These are phyloP conservation scores for Prasinococcaceae sp. DNA, from an alignment of 139 green algal species.

Conservation along the genomic window DNA sequence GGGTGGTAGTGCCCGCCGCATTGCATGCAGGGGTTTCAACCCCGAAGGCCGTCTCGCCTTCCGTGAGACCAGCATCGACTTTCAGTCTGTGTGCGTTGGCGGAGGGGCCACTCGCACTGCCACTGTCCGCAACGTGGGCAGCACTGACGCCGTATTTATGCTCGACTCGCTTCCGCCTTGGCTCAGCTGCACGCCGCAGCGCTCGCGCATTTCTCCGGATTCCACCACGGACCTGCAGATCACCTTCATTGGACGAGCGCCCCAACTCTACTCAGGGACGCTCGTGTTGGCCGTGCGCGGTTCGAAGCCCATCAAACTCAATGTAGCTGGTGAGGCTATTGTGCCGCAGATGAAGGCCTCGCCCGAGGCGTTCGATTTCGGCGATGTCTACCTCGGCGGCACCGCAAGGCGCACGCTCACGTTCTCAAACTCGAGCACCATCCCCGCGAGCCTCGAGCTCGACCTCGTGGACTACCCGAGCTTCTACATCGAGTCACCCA, in stretches of 20 bases:
- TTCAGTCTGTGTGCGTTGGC: too few species aligned
- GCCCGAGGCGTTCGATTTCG: conserved; percentile 34
- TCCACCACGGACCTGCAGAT: conserved; percentile 36
- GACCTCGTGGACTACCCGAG: conserved; percentile 32
- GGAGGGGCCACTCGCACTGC: too few species aligned
- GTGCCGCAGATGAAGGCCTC: conserved; percentile 35
- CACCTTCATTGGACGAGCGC: conserved; percentile 15
- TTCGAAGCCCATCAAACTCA: conserved; percentile 34
- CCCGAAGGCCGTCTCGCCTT: too few species aligned
- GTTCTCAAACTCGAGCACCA: conserved; percentile 38
- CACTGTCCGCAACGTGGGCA: too few species aligned
- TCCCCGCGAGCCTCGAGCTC: conserved; percentile 28
- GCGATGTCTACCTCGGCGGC: conserved; percentile 35
- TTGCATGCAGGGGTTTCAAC: too few species aligned
- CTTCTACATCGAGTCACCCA: conserved; percentile 36
- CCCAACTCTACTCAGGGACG: conserved; percentile 14
- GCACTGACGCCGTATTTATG: too few species aligned
- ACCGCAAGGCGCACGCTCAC: conserved; percentile 29
- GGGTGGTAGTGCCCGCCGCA: too few species aligned
- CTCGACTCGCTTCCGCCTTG: too few species aligned
- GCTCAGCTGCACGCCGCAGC: too few species aligned
- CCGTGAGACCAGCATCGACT: too few species aligned
- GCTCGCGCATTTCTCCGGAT: background rate
- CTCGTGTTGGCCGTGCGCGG: conserved; percentile 40
- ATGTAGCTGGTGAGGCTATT: conserved; percentile 34